Percentiles rank a stretch among this genome's conserved stretches.
Evolutionary conservation across 2,329 filamentous ascomycete species (phyloP).

Genomic region (Alternaria conjuncta): DNA sequence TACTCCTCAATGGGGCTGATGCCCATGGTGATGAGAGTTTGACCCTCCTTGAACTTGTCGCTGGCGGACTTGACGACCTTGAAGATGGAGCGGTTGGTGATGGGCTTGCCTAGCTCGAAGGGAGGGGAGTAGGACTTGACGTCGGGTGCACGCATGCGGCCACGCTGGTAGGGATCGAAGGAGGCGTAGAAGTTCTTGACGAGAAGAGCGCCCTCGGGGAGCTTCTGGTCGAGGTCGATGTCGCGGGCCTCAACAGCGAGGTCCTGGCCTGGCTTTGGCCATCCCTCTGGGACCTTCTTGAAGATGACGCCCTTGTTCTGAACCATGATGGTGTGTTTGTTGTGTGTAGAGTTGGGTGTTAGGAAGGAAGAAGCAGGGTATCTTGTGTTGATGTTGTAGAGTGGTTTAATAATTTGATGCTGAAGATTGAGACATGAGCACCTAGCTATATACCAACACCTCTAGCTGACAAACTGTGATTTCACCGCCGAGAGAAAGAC

Average conservation of each 20-base stretch:
- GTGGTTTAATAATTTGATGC: slow-evolving; percentile 1
- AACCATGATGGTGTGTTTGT: slow-evolving; percentile 51
- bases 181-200: slow-evolving; percentile 76
- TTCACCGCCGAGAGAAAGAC: slow-evolving; percentile 10
- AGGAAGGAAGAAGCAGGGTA: neutral
- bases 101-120: slow-evolving; percentile 67
- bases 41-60: slow-evolving; percentile 68
- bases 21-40: slow-evolving; percentile 64
- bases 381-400: neutral
- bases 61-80: slow-evolving; percentile 75
- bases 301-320: slow-evolving; percentile 79
- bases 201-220: slow-evolving; percentile 69
- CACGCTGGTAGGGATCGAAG: slow-evolving; percentile 85
- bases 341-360: neutral
- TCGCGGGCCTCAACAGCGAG: slow-evolving; percentile 69
- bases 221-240: slow-evolving; percentile 69
- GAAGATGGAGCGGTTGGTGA: slow-evolving; percentile 69
- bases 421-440: neutral
- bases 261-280: slow-evolving; percentile 74
- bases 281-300: slow-evolving; percentile 70
- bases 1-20: slow-evolving; percentile 72
- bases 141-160: slow-evolving; percentile 72
- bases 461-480: slow-evolving; percentile 14
- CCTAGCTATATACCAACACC: slow-evolving; percentile 16
- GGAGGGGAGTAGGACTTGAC: slow-evolving; percentile 72